Percentiles rank a stretch among this genome's conserved stretches.
phyloP scores from a whole-genome alignment of 2,329 filamentous ascomycete genomes.

The Talaromyces sp. region DNA sequence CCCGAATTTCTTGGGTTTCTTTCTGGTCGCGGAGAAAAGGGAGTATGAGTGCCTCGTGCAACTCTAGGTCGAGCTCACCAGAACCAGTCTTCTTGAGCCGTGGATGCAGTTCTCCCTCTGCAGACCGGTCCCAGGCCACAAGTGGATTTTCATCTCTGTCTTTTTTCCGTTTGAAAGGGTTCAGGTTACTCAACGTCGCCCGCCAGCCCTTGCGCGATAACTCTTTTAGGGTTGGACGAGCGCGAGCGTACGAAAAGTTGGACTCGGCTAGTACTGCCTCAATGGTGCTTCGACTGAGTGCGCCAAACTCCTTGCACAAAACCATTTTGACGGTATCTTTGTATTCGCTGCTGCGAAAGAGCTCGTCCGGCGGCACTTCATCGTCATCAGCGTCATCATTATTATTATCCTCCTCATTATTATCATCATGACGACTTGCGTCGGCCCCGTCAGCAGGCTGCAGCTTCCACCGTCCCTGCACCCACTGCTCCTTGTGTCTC shows the following conservation, averaged over 20 bases:
- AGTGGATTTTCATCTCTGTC: conserved; percentile 36
- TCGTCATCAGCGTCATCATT: conserved; percentile 8
- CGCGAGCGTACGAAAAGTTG: conserved; percentile 42
- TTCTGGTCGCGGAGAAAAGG: conserved; percentile 32
- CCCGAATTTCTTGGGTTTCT: conserved; percentile 31
- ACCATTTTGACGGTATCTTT: conserved; percentile 34
- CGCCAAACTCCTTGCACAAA: conserved; percentile 40
- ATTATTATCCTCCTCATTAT: not conserved
- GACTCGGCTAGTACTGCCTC: conserved; percentile 45
- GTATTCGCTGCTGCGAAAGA: conserved; percentile 41
- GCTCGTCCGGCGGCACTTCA: conserved; percentile 35
- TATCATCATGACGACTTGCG: not conserved
- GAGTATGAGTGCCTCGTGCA: conserved; percentile 31
- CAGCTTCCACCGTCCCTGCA: conserved; percentile 42
- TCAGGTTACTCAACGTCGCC: conserved; percentile 37
- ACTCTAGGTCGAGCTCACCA: conserved; percentile 39
- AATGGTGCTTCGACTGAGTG: conserved; percentile 39
- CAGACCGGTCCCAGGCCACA: conserved; percentile 32
- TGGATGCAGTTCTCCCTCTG: conserved; percentile 27
- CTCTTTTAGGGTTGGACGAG: conserved; percentile 39
- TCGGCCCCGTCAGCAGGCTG: conserved; percentile 17
- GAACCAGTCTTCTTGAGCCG: conserved; percentile 37
- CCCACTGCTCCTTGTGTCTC: conserved; percentile 43
- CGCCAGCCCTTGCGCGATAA: conserved; percentile 42
- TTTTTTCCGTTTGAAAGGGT: conserved; percentile 38